phyloP scores from a whole-genome alignment of 2,329 filamentous ascomycete genomes.

The Didymella pomorum region DNA sequence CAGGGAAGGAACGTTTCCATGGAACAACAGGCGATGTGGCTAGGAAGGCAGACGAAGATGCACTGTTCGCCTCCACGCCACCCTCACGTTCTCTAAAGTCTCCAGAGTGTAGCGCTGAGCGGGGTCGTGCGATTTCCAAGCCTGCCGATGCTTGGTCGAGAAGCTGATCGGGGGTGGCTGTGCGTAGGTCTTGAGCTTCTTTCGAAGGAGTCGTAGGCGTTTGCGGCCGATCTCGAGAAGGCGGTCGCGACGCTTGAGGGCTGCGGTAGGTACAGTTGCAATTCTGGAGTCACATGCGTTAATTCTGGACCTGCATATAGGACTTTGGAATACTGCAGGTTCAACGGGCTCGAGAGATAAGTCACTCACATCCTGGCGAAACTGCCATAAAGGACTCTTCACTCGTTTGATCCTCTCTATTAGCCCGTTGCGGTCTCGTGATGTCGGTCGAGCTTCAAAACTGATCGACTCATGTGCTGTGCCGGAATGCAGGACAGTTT shows the following conservation, averaged over 20 bases:
- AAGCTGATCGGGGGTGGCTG: constrained; percentile 37
- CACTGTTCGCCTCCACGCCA: constrained; percentile 25
- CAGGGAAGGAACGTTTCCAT: constrained; percentile 62
- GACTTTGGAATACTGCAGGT: background rate
- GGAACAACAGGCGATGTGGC: constrained; percentile 64
- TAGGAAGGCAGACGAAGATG: constrained; percentile 29
- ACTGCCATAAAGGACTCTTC: constrained; percentile 77
- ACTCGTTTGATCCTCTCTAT: constrained; percentile 85
- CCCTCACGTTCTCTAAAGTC: constrained; percentile 64
- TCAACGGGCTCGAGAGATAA: background rate
- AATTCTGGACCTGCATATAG: constrained; percentile 19
- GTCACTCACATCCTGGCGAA: constrained; percentile 60
- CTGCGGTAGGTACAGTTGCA: constrained; percentile 22
- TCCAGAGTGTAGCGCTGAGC: constrained; percentile 73
- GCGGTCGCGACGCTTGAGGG: constrained; percentile 29
- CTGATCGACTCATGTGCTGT: constrained; percentile 28
- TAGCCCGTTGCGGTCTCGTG: constrained; percentile 73
- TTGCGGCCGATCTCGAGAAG: constrained; percentile 39
- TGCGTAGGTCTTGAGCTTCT: constrained; percentile 48
- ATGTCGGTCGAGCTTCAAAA: constrained; percentile 34
- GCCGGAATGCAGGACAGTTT: constrained; percentile 8
- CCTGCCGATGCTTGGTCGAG: constrained; percentile 45
- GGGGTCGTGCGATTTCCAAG: constrained; percentile 77
- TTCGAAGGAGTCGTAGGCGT: constrained; percentile 48
- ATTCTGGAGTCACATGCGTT: constrained; percentile 29